Evolutionary conservation across 2,329 filamentous ascomycete genomes (phyloP), one percentile per base, ranked within the genome.

Genomic region (Trichoderma asperellum): DNA sequence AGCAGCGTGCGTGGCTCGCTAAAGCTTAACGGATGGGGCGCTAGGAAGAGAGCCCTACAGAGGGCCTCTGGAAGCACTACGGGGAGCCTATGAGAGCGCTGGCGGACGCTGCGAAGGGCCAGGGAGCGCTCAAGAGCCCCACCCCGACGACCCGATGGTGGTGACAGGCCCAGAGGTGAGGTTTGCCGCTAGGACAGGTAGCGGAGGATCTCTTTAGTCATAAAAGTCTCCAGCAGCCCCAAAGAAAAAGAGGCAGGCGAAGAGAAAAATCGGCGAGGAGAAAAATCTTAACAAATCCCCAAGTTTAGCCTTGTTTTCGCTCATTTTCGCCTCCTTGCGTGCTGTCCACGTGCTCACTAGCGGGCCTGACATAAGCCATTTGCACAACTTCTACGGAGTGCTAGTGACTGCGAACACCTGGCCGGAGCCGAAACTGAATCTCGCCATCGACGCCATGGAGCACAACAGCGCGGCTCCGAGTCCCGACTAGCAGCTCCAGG

Each of bases 101-200:
- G 61, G 10, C 18, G 37, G 43, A 16, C 47, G 40, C 57, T 37
- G 57, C 63, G 58, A 68, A 32, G 49, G 59, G 57, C 7, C 47
- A 29, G 27, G 4, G 32, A 49, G 21, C n/a, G 24, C 16, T 16
- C 40, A n/a, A 24, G 35, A 34, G 60, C 60, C 68, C 68, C 68
- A 66, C 68, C 34, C 68, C 68, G 68, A 70, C 68, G 64, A 68
- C 63, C 68, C 68, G 68, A 62, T 40, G 60, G 61, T 40, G 60
- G 40, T 53, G 58, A 24, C 35, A 55, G 59, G 37, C 47, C 40
- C 40, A 43, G 40, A 49, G 4, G 47, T 24, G 47, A 49, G 47
- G 47, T 12, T 14, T 49, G 55, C 16, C 27, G 8, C 55, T 57
- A 32, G 10, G 16, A n/a, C 55, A 18, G 14, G 29, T 32, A 57